These are phyloP conservation scores for Pseudozyma hubeiensis DNA, from an alignment of 1,284 basidiomycete genomes.

Conservation along the genomic window DNA sequence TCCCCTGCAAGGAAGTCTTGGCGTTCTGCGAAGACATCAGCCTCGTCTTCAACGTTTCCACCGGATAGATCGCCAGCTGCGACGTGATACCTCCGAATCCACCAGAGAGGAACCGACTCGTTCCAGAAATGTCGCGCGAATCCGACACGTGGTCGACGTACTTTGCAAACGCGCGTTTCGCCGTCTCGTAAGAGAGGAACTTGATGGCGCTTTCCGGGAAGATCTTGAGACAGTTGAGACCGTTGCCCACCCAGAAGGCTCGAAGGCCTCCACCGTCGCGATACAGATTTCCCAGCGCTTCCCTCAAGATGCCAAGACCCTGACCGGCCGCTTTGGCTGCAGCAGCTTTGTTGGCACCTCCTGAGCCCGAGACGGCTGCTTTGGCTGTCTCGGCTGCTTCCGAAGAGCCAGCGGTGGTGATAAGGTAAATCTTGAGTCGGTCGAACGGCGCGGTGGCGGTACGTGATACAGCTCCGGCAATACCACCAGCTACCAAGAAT, in stretches of 20 bases:
- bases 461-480: constrained; percentile 95
- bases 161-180: constrained; percentile 92
- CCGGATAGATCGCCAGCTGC: constrained; percentile 76
- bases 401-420: constrained; percentile 75
- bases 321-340: constrained; percentile 44
- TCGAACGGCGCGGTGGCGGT: constrained; percentile 98
- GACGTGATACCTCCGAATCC: constrained; percentile 94
- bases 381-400: constrained; percentile 26
- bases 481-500: constrained; percentile 91
- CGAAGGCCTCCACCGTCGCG: constrained; percentile 80
- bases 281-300: constrained; percentile 83
- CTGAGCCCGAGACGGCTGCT: constrained; percentile 22
- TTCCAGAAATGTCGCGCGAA: constrained; percentile 86
- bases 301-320: constrained; percentile 74
- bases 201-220: constrained; percentile 91
- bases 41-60: constrained; percentile 68
- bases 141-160: constrained; percentile 93
- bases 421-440: constrained; percentile 94
- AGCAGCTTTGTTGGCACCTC: constrained; percentile 15
- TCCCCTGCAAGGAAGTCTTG: constrained; percentile 73
- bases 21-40: constrained; percentile 79
- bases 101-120: constrained; percentile 91
- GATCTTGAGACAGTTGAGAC: constrained; percentile 83
- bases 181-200: constrained; percentile 93
- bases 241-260: constrained; percentile 88